phyloP scores from a whole-genome alignment of 2,329 filamentous ascomycete genomes.

The Phyllosticta capitalensis region DNA sequence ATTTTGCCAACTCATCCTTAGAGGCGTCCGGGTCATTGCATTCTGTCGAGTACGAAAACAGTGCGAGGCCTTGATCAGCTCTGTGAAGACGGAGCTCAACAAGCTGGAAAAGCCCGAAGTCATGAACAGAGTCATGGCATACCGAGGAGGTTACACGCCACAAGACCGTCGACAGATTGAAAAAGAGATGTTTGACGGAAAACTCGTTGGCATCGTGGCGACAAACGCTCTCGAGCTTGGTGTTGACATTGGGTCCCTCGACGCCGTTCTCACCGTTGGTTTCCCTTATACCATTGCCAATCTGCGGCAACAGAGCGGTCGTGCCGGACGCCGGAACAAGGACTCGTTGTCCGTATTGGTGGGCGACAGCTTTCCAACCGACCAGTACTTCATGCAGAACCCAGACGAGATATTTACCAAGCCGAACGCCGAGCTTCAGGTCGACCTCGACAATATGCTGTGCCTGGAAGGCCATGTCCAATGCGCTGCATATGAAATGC shows the following conservation, averaged over 20 bases:
- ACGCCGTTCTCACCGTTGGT: slow-evolving; percentile 86
- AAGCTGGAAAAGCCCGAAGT: slow-evolving; percentile 65
- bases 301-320: slow-evolving; percentile 84
- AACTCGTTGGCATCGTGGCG: slow-evolving; percentile 83
- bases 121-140: slow-evolving; percentile 78
- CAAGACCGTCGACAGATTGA: slow-evolving; percentile 85
- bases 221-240: slow-evolving; percentile 89
- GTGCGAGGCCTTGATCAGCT: slow-evolving; percentile 74
- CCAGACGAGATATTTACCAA: slow-evolving; percentile 88
- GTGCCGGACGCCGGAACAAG: slow-evolving; percentile 83
- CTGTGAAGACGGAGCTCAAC: slow-evolving; percentile 69
- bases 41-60: slow-evolving; percentile 84
- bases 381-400: slow-evolving; percentile 96
- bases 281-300: slow-evolving; percentile 97
- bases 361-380: slow-evolving; percentile 79
- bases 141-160: slow-evolving; percentile 87
- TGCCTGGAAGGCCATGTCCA: slow-evolving; percentile 90
- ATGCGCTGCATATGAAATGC: slow-evolving; percentile 92
- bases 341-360: slow-evolving; percentile 87
- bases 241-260: slow-evolving; percentile 87
- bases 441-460: slow-evolving; percentile 86
- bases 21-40: slow-evolving; percentile 84
- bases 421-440: slow-evolving; percentile 78
- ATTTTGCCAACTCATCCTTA: slow-evolving; percentile 80
- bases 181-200: slow-evolving; percentile 93